A percentile compares a stretch with the other conserved stretches of the same genome.
Evolutionary conservation across 345 rosid species (phyloP).

Genomic region (Eucalyptus microcorys): DNA sequence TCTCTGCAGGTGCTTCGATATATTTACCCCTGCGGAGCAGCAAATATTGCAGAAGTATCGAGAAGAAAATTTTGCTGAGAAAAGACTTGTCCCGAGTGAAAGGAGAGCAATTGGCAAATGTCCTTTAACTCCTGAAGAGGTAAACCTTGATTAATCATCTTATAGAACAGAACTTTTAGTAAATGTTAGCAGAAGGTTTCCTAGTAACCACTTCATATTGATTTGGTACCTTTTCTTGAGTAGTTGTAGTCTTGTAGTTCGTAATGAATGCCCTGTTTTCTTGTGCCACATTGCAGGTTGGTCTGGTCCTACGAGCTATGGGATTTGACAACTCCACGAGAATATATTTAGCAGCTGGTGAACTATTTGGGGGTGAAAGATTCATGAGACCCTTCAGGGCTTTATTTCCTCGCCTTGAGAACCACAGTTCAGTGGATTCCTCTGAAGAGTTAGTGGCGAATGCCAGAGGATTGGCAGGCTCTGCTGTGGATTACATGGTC

Average conservation of each 20-base stretch:
- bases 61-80: slow-evolving; percentile 70
- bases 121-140: slow-evolving; percentile 75
- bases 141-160: background rate
- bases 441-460: slow-evolving; percentile 61
- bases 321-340: slow-evolving; percentile 84
- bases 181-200: background rate
- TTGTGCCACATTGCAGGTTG: slow-evolving; percentile 48
- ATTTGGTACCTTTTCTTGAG: background rate
- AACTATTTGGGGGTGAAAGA: slow-evolving; percentile 84
- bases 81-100: slow-evolving; percentile 52
- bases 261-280: background rate
- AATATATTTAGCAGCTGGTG: slow-evolving; percentile 94
- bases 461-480: slow-evolving; percentile 70
- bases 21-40: slow-evolving; percentile 71
- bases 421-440: slow-evolving; percentile 81
- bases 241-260: background rate
- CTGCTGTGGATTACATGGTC: slow-evolving; percentile 99
- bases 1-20: slow-evolving; percentile 75
- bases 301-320: slow-evolving; percentile 80
- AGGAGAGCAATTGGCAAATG: slow-evolving; percentile 89
- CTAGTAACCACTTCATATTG: background rate
- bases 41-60: slow-evolving; percentile 68
- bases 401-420: slow-evolving; percentile 80
- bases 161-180: background rate
- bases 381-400: slow-evolving; percentile 80